Evolutionary conservation across 305 asterid species (phyloP).

Genomic region (Euphrasia arctica): DNA sequence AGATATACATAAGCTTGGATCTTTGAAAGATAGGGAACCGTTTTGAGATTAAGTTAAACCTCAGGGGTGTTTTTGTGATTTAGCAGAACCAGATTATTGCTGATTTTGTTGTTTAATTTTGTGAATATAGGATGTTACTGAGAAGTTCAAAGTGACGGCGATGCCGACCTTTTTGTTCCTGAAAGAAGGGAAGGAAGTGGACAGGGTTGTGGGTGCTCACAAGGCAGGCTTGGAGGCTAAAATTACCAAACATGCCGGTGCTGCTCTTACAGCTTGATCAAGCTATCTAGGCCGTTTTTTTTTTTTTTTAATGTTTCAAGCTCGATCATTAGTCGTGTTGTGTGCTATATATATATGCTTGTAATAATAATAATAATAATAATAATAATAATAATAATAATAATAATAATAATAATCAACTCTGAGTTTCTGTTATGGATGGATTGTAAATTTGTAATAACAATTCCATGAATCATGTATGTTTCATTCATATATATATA

Average conservation of each 20-base stretch:
- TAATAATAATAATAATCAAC: neutral
- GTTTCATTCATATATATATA: neutral
- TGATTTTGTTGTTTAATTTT: neutral
- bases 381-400: no score
- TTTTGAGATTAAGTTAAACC: no score
- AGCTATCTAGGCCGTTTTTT: no score
- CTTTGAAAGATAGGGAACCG: no score
- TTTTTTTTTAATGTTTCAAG: neutral
- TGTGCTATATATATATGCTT: neutral
- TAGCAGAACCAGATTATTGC: no score
- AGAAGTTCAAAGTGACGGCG: neutral
- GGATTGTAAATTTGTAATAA: neutral
- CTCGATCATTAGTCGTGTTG: neutral
- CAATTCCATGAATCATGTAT: no score
- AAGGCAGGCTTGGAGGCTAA: slow-evolving; percentile 32
- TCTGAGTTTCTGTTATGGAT: neutral
- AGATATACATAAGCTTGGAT: no score
- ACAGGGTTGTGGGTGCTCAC: slow-evolving; percentile 45
- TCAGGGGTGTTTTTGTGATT: no score
- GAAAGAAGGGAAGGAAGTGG: slow-evolving; percentile 40
- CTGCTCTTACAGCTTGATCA: neutral
- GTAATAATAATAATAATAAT: neutral
- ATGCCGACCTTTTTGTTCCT: slow-evolving; percentile 32
- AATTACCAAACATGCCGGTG: slow-evolving; percentile 23
- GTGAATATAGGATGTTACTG: neutral